Evolutionary conservation across 169 alveolate species (phyloP).

Genomic region (Plasmodium chabaudi): DNA sequence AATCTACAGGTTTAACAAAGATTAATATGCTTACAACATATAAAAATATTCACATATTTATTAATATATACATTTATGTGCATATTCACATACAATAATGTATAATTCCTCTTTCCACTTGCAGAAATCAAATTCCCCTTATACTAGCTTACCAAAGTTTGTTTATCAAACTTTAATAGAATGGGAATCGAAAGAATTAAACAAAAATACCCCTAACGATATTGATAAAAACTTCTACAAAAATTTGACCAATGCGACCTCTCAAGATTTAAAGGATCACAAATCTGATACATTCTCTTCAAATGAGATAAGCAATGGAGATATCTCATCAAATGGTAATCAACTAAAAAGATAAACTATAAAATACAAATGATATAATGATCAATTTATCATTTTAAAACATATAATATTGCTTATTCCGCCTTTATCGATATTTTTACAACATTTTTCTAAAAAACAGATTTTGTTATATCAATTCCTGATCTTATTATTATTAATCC

Average conservation of each 20-base stretch:
- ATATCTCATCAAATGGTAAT: conserved; percentile 19
- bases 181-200: conserved; percentile 9
- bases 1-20: conserved; percentile 50
- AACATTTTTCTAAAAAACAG: conserved; percentile 17
- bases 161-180: conserved; percentile 33
- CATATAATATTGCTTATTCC: conserved; percentile 2
- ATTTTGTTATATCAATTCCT: conserved; percentile 74
- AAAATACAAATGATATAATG: neutral
- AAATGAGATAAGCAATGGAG: neutral
- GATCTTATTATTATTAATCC: conserved; percentile 69
- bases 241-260: neutral
- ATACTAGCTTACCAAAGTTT: conserved; percentile 49
- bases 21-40: neutral
- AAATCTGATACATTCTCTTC: conserved; percentile 1
- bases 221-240: neutral
- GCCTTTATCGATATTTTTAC: conserved; percentile 3
- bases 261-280: conserved; percentile 5
- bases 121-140: conserved; percentile 62
- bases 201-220: neutral
- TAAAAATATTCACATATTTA: neutral
- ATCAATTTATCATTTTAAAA: neutral
- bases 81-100: neutral
- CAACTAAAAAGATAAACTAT: neutral
- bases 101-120: neutral
- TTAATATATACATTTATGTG: neutral